Base-by-base conservation (phyloP, 805 yeast genomes). In the Scheffersomyces amazonensis region DNA sequence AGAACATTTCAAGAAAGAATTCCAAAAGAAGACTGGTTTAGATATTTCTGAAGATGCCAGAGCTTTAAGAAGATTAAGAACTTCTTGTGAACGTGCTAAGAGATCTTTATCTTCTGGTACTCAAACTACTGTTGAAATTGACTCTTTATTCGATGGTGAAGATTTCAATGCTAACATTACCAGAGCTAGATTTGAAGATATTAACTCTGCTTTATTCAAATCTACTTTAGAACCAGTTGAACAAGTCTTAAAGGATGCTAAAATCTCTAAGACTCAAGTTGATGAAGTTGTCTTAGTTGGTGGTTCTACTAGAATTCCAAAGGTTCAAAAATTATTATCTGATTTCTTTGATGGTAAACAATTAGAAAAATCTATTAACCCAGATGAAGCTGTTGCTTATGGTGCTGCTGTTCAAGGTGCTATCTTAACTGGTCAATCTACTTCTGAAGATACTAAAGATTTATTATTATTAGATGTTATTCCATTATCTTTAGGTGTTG, bases 331-430 rank as follows among this genome's bases (percentile, higher is more conserved):
- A 59, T 66, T 69, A 59, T 67, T 69, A 58, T 68, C 73, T 46
- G 75, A 68, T 63, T 69, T 67, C 69, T 69, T 69, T 49, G 73
- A 69, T 44, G 75, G 75, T 64, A 69, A 69, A 61, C 71, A 67
- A 58, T 67, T 68, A 54, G 73, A 69, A 58, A 69, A 66, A 60
- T 67, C 73, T 40, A 69, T 69, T 50, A 69, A 69, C 71, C 74
- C 74, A 39, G 74, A 69, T 64, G 74, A 69, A 60, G 74, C 74
- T 56, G 74, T 69, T 56, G 74, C 74, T 49, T 69, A 68, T 63
- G 74, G 74, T 67, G 74, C 73, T 47, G 73, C 73, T 46, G 74
- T 68, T 43, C 74, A 69, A 57, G 74, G 73, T 68, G 74, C 74
- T 52, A 68, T 69, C 64, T 67, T 69, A 56, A 68, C 74, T 49